Evolutionary conservation across 2,329 filamentous ascomycete genomes (phyloP).

Genomic region (Gnomoniopsis sp.): DNA sequence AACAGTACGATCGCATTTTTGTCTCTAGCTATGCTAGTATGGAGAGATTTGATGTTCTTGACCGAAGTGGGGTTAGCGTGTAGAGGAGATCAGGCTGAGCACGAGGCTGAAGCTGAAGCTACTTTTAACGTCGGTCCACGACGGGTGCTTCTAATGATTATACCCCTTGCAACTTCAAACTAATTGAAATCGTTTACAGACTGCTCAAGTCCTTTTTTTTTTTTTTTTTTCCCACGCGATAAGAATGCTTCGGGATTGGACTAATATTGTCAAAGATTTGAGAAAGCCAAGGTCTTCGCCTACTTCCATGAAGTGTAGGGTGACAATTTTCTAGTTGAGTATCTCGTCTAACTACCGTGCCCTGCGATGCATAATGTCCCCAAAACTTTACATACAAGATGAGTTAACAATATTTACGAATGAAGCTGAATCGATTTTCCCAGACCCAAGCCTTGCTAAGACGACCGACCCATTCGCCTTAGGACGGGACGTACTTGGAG

Average conservation of each 20-base stretch:
- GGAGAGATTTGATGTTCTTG: too few relatives aligned
- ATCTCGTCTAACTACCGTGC: too few relatives aligned
- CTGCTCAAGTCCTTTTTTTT: too few relatives aligned
- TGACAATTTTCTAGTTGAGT: too few relatives aligned
- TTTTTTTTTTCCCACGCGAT: too few relatives aligned
- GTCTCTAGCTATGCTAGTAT: not conserved
- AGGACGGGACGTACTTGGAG: constrained; percentile 13
- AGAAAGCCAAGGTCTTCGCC: too few relatives aligned
- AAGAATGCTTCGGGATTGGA: too few relatives aligned
- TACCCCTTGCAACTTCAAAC: not conserved
- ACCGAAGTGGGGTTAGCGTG: not conserved
- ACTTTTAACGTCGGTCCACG: not conserved
- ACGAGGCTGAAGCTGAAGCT: not conserved
- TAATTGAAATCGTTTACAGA: not conserved
- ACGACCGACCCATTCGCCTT: not conserved
- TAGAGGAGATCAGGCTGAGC: not conserved
- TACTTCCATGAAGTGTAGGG: too few relatives aligned
- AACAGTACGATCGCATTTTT: not conserved
- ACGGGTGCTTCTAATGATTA: not conserved
- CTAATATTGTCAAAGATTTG: too few relatives aligned
- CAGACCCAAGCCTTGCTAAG: not conserved
- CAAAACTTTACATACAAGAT: not conserved
- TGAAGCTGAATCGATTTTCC: not conserved
- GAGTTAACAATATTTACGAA: constrained; percentile 9
- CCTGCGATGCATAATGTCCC: too few relatives aligned